Percentiles rank a stretch among this genome's conserved stretches.
These are phyloP conservation scores for Apiotrichum porosum DNA, from an alignment of 1,284 basidiomycete species.

Conservation along the genomic window DNA sequence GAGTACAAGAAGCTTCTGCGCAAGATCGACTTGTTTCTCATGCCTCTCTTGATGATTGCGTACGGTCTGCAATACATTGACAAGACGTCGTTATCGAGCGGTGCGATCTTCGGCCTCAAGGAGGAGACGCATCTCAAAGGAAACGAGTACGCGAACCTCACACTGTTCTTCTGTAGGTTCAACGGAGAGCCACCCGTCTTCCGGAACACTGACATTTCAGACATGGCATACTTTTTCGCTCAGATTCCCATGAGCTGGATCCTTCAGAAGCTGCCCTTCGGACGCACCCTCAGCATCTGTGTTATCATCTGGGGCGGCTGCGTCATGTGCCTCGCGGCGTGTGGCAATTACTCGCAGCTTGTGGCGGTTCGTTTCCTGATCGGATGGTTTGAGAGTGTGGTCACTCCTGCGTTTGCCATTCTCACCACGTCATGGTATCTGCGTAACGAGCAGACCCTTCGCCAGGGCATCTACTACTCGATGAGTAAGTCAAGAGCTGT, in stretches of 20 bases:
- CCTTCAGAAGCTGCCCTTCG: constrained; percentile 28
- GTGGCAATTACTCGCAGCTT: constrained; percentile 27
- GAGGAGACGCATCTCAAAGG: constrained; percentile 18
- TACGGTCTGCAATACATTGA: constrained; percentile 8
- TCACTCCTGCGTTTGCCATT: constrained; percentile 17
- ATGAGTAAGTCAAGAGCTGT: constrained; percentile 29
- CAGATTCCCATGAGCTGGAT: constrained; percentile 25
- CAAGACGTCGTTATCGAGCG: constrained; percentile 19
- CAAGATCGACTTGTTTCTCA: constrained; percentile 17
- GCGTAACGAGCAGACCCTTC: constrained; percentile 21
- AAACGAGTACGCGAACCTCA: constrained; percentile 20
- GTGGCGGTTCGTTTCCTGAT: constrained; percentile 24
- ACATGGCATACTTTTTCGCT: constrained; percentile 19
- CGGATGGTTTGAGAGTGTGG: constrained; percentile 28
- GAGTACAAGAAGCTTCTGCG: constrained; percentile 15
- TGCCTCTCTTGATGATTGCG: constrained; percentile 8
- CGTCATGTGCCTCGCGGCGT: constrained; percentile 23
- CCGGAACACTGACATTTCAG: too few species aligned
- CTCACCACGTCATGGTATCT: constrained; percentile 32
- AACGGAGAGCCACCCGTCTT: not conserved
- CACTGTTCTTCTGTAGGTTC: constrained; percentile 21
- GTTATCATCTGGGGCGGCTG: constrained; percentile 23
- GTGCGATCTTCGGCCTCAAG: constrained; percentile 21
- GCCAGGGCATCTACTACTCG: constrained; percentile 24
- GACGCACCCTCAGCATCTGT: constrained; percentile 15